Evolutionary conservation across 1,284 basidiomycete species (phyloP).

Genomic region (Flammula alnicola): DNA sequence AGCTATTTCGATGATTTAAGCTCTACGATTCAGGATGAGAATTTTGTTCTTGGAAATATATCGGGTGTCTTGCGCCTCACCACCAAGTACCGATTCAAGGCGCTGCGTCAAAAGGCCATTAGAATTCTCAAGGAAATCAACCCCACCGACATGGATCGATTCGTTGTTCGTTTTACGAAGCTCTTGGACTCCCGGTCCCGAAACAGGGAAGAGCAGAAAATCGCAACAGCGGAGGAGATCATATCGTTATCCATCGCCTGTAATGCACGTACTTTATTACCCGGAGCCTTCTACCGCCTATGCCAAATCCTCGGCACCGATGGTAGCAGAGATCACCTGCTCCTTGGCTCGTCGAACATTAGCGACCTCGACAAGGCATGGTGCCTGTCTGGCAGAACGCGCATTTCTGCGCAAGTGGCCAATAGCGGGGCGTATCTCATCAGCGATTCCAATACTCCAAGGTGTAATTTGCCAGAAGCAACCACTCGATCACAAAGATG

Average conservation of each 20-base stretch:
- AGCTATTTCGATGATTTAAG: no score
- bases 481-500: no score
- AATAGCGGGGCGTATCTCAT: no score
- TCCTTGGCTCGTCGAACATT: not conserved
- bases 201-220: not conserved
- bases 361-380: not conserved
- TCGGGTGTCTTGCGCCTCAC: conserved; percentile 5
- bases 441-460: no score
- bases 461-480: no score
- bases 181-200: no score
- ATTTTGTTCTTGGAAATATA: no score
- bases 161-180: no score
- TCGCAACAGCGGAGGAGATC: not conserved
- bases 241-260: not conserved
- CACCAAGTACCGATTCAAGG: conserved; percentile 6
- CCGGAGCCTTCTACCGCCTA: not conserved
- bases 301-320: not conserved
- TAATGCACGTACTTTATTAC: not conserved
- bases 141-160: not conserved
- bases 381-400: not conserved
- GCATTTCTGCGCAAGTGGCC: no score
- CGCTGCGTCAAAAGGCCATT: not conserved
- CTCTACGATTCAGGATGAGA: no score
- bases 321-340: not conserved
- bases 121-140: no score